Evolutionary conservation across 1,284 basidiomycete species (phyloP), one percentile per base, ranked within the genome.

Genomic region (Sporisorium iseilematis-ciliati): DNA sequence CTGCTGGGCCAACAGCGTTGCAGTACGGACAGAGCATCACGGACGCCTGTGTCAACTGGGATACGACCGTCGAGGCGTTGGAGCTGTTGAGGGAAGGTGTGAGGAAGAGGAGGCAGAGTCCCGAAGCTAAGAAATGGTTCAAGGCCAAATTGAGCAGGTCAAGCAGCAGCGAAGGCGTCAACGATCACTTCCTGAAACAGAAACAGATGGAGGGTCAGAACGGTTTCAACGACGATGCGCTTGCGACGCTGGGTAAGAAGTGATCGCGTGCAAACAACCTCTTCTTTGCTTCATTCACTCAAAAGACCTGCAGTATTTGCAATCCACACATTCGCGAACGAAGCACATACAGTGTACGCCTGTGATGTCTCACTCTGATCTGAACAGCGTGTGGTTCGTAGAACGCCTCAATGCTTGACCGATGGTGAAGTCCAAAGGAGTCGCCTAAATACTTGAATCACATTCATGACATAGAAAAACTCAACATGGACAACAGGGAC

Each of bases 1-100:
- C 70, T 3, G 16, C 46, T 5, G 82, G 82, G 4, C 82, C 82
- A 2, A 56, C 65, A 6, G 71, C 43, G 10, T 68, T 84, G 12
- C 80, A 52, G 35, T 80, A 80, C 60, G 82, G 82, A 7, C 77
- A 83, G 66, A 75, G 70, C 23, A 80, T 84, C 43, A 84, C 82
- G 2, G 82, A 84, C 55, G 82, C 82, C 11, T 84, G 82, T 56
- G 76, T 84, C 56, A 65, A 71, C 52, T 84, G 82, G 82, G 73
- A 80, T 7, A 82, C 79, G 8, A 84, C 82, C 6, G 71, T 81
- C 2, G 51, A 61, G 14, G 83, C 79, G 6, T 61, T 84, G 31
- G 78, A 84, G 26, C 67, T 53, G 46, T 62, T 84, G 18, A 65
- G 82, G 10, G 29, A 65, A 18, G 82, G 70, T 25, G 82, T 83